Percentiles rank a stretch among this genome's conserved stretches.
Conservation (phyloP, 495 filamentous ascomycete species). For the Terfezia boudieri region DNA sequence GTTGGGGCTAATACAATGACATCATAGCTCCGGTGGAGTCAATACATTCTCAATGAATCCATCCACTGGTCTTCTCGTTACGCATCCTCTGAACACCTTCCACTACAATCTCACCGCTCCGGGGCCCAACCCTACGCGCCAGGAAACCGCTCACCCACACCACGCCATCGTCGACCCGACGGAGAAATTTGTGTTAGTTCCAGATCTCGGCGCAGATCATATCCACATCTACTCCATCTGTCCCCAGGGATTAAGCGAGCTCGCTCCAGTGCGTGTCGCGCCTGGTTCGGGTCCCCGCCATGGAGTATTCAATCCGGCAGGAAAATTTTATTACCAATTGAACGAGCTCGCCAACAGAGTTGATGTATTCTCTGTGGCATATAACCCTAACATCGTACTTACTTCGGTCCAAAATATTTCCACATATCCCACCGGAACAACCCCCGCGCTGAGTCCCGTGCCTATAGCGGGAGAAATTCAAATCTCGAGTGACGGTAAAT, state of each 20-base stretch:
- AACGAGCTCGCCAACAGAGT: conserved; percentile 40
- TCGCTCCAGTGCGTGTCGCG: conserved; percentile 17
- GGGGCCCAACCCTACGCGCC: conserved; percentile 29
- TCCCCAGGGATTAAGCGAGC: conserved; percentile 19
- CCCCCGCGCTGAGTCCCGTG: conserved; percentile 15
- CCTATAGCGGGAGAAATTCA: conserved; percentile 35
- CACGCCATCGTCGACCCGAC: conserved; percentile 48
- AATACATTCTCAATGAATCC: conserved; percentile 2
- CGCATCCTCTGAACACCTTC: conserved; percentile 23
- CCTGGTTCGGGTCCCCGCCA: conserved; percentile 46
- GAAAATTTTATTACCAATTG: conserved; percentile 34
- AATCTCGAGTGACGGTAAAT: conserved; percentile 35
- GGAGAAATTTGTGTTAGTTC: conserved; percentile 36
- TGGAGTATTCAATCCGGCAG: conserved; percentile 32
- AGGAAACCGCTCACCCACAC: conserved; percentile 50
- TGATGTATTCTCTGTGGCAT: conserved; percentile 34
- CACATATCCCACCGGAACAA: conserved; percentile 26
- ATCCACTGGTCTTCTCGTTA: conserved; percentile 12
- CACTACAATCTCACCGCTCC: conserved; percentile 27
- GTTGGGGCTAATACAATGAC: not conserved
- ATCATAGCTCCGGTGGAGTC: conserved; percentile 6
- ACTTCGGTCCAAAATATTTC: conserved; percentile 25
- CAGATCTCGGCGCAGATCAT: conserved; percentile 53
- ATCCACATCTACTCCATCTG: conserved; percentile 37
- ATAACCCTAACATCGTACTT: conserved; percentile 26